Evolutionary conservation across 148 eudicot species (phyloP).

Genomic region (Chenopodium suecicum): DNA sequence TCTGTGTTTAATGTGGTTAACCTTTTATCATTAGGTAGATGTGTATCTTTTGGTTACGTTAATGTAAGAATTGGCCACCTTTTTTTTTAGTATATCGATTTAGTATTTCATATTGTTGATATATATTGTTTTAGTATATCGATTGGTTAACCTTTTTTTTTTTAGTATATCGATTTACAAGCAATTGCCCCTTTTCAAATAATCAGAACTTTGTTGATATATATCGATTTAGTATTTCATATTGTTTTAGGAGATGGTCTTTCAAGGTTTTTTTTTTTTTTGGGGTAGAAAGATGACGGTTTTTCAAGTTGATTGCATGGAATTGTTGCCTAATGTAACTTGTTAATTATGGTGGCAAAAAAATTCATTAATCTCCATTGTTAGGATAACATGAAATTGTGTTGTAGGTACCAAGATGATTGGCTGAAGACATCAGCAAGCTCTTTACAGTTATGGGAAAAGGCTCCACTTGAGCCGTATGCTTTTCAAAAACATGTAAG

Average conservation of each 20-base stretch:
- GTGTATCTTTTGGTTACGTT: background rate
- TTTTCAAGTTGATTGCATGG: background rate
- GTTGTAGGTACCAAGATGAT: slow-evolving; percentile 91
- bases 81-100: too few relatives aligned
- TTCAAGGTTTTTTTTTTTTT: too few relatives aligned
- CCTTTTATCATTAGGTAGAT: background rate
- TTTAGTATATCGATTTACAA: background rate
- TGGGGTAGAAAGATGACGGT: too few relatives aligned
- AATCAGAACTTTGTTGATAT: background rate
- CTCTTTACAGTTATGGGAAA: slow-evolving; percentile 89
- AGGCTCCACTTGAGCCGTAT: slow-evolving; percentile 97
- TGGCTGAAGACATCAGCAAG: slow-evolving; percentile 96
- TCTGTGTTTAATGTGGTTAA: background rate
- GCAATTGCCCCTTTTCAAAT: background rate
- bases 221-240: background rate
- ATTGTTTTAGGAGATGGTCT: background rate
- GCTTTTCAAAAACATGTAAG: slow-evolving; percentile 86
- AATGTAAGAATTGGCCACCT: background rate
- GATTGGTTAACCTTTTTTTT: too few relatives aligned
- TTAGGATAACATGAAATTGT: slow-evolving; percentile 10
- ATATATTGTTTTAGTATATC: too few relatives aligned
- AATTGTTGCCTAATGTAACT: background rate
- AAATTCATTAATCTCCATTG: background rate
- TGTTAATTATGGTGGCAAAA: background rate
- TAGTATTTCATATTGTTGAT: too few relatives aligned